These are phyloP conservation scores for Epithele typhae DNA, from an alignment of 768 basidiomycete species.

Conservation along the genomic window DNA sequence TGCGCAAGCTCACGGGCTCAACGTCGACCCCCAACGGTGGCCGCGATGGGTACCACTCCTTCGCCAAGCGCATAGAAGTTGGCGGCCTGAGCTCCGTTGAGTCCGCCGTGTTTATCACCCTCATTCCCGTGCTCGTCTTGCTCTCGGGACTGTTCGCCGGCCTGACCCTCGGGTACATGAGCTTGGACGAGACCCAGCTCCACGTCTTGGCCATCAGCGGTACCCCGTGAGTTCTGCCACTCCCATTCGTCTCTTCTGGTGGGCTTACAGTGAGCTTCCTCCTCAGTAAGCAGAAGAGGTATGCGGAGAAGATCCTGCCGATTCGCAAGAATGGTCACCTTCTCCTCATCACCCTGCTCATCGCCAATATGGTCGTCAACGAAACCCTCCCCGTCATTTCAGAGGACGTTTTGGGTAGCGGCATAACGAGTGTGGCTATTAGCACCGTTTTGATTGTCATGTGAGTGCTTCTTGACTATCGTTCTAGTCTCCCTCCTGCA, in stretches of 20 bases:
- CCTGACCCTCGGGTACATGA: slow-evolving; percentile 84
- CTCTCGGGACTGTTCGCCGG: slow-evolving; percentile 81
- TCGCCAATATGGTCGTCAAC: slow-evolving; percentile 88
- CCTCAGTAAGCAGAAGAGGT: slow-evolving; percentile 63
- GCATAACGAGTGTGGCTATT: slow-evolving; percentile 63
- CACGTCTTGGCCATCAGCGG: slow-evolving; percentile 79
- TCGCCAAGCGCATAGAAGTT: slow-evolving; percentile 28
- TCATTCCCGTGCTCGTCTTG: slow-evolving; percentile 76
- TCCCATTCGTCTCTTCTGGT: not conserved
- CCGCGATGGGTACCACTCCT: slow-evolving; percentile 19
- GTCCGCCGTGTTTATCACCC: slow-evolving; percentile 37
- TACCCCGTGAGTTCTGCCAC: slow-evolving; percentile 56
- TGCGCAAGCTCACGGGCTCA: slow-evolving; percentile 5
- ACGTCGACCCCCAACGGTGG: not conserved
- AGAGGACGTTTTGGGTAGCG: slow-evolving; percentile 71
- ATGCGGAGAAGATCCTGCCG: slow-evolving; percentile 77
- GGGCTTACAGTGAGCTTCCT: not conserved
- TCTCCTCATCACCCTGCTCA: slow-evolving; percentile 70
- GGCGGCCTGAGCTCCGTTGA: slow-evolving; percentile 16
- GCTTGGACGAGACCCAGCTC: slow-evolving; percentile 83
- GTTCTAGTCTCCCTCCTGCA: no score
- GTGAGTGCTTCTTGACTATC: no score
- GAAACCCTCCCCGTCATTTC: slow-evolving; percentile 76
- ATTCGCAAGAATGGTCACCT: slow-evolving; percentile 77
- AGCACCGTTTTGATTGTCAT: slow-evolving; percentile 81